Percentiles rank a stretch among this genome's conserved stretches.
Conservation (phyloP, 768 basidiomycete species). For the Termitomyces heimii region DNA sequence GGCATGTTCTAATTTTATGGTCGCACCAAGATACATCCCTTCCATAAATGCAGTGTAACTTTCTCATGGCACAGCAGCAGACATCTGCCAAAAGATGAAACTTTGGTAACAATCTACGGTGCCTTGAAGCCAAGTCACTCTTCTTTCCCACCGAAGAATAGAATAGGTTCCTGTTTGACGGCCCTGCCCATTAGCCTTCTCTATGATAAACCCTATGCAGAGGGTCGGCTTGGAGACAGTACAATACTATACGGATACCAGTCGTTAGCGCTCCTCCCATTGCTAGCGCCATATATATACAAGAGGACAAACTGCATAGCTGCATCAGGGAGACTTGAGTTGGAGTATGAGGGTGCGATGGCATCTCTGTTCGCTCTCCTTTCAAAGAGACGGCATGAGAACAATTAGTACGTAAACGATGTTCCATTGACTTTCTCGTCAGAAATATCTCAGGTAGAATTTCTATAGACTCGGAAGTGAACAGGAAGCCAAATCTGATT, state of each 20-base stretch:
- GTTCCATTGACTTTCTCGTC: not conserved
- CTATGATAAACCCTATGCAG: slow-evolving; percentile 5
- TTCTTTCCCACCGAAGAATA: not conserved
- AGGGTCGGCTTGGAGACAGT: not conserved
- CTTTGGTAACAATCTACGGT: not conserved
- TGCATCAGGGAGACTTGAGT: too few species aligned
- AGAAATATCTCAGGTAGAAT: not conserved
- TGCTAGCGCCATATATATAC: not conserved
- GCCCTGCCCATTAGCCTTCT: not conserved
- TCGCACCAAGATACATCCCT: not conserved
- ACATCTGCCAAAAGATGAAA: slow-evolving; percentile 13
- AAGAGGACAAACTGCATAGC: not conserved
- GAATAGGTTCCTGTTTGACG: slow-evolving; percentile 2
- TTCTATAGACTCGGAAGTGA: not conserved
- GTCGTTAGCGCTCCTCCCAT: not conserved
- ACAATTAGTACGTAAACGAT: not conserved
- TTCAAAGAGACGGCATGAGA: not conserved
- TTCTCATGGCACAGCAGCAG: not conserved
- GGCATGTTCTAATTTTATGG: not conserved
- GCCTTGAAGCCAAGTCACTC: slow-evolving; percentile 2
- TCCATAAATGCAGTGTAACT: slow-evolving; percentile 1
- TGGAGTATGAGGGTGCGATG: too few species aligned
- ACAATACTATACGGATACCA: not conserved
- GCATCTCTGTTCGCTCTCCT: not conserved
- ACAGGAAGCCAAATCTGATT: not conserved